A percentile compares a stretch with the other conserved stretches of the same genome.
Evolutionary conservation across 225 moss, liverwort and hornwort species (phyloP).

Genomic region (Rhytidiadelphus loreus): DNA sequence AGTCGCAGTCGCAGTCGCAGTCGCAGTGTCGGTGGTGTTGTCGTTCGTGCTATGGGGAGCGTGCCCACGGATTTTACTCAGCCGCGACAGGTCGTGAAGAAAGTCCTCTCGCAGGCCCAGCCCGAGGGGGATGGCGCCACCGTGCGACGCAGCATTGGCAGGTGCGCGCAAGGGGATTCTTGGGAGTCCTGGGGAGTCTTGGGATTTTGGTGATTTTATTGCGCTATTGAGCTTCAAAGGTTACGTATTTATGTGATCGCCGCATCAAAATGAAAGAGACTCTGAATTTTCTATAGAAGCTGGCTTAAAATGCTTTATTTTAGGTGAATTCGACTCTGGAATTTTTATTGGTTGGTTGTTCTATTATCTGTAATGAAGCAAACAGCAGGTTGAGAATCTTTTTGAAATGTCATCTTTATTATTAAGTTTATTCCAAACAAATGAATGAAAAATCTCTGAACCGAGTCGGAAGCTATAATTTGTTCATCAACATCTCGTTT

Average conservation of each 20-base stretch:
- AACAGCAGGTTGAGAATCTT: neutral
- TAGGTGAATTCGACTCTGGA: neutral
- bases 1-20: neutral
- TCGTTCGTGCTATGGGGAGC: constrained; percentile 30
- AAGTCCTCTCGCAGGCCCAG: constrained; percentile 59
- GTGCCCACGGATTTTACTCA: constrained; percentile 19
- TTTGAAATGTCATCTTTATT: rapidly evolving
- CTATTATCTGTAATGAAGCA: too few species aligned
- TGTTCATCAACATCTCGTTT: neutral
- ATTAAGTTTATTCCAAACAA: neutral
- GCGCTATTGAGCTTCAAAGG: neutral
- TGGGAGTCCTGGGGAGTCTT: neutral
- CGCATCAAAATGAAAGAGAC: too few species aligned
- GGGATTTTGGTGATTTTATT: neutral
- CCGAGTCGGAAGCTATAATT: neutral
- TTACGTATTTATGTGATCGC: too few species aligned
- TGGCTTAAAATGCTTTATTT: neutral
- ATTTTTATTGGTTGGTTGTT: neutral
- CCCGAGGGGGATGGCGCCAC: constrained; percentile 81
- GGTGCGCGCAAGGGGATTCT: constrained; percentile 3
- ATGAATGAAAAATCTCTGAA: too few species aligned
- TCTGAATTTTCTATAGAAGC: neutral
- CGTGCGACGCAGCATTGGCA: constrained; percentile 86
- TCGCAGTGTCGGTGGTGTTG: neutral
- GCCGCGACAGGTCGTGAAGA: constrained; percentile 48